Evolutionary conservation across 1,284 basidiomycete species (phyloP).

Genomic region (Papiliotrema fonsecae): DNA sequence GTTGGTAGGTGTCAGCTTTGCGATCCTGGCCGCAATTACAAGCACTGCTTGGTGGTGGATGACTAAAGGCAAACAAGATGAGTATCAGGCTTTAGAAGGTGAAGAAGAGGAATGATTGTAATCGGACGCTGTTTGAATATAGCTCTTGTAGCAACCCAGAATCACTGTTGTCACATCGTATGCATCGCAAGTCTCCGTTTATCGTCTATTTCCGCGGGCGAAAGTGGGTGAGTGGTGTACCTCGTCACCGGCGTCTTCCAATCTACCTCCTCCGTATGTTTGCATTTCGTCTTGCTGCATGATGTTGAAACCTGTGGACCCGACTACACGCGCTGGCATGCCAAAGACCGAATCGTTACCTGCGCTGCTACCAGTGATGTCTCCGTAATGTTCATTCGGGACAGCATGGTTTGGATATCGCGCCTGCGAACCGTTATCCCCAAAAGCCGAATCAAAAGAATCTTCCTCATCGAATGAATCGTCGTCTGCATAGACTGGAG

Average conservation of each 20-base stretch:
- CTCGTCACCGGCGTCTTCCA: slow-evolving; percentile 37
- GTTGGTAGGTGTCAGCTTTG: slow-evolving; percentile 56
- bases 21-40: slow-evolving; percentile 55
- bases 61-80: slow-evolving; percentile 66
- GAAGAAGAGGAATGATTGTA: slow-evolving; percentile 55
- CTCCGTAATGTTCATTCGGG: background rate
- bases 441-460: slow-evolving; percentile 10
- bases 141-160: background rate
- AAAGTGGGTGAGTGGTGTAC: slow-evolving; percentile 9
- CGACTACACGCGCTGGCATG: background rate
- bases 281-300: slow-evolving; percentile 43
- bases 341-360: background rate
- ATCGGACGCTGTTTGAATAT: too few relatives aligned
- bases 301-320: slow-evolving; percentile 1
- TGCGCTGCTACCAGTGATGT: background rate
- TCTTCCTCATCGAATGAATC: slow-evolving; percentile 22
- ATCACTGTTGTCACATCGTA: background rate
- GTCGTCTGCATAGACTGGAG: slow-evolving; percentile 11
- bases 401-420: background rate
- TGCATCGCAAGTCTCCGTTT: background rate
- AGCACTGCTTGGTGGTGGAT: slow-evolving; percentile 71
- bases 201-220: background rate
- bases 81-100: slow-evolving; percentile 77
- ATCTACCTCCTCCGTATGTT: slow-evolving; percentile 43
- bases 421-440: background rate